phyloP scores from a whole-genome alignment of 345 rosid species.

The Murraya koenigii region DNA sequence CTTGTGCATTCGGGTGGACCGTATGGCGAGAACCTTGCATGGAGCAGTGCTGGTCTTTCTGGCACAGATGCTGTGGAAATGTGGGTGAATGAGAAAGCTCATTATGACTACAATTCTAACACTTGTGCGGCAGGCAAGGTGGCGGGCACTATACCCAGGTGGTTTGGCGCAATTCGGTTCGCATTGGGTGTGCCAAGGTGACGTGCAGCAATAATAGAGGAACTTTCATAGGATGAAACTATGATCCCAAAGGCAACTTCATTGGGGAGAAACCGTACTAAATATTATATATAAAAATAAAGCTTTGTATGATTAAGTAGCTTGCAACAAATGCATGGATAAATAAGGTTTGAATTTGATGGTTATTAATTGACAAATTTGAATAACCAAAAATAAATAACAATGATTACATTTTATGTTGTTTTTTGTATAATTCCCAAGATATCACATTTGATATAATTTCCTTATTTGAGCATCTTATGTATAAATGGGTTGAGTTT shows the following conservation, averaged over 20 bases:
- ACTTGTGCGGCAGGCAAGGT: constrained; percentile 37
- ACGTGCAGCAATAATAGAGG: constrained; percentile 45
- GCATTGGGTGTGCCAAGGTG: constrained; percentile 66
- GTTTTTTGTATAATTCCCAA: too few species aligned
- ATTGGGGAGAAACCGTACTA: constrained; percentile 43
- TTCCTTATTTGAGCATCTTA: too few species aligned
- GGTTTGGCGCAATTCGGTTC: constrained; percentile 55
- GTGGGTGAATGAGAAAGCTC: constrained; percentile 53
- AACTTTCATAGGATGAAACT: constrained; percentile 53
- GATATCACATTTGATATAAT: too few species aligned
- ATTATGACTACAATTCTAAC: constrained; percentile 48
- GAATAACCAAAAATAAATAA: background rate
- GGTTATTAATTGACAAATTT: background rate
- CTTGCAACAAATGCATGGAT: background rate
- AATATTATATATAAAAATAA: background rate
- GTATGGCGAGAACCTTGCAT: constrained; percentile 64
- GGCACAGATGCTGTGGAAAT: constrained; percentile 41
- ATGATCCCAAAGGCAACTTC: constrained; percentile 57
- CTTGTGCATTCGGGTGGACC: constrained; percentile 43
- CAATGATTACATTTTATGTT: background rate
- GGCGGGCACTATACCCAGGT: constrained; percentile 74
- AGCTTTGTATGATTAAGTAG: background rate
- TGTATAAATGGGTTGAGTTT: too few species aligned
- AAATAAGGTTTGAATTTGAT: background rate
- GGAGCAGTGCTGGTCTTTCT: constrained; percentile 33